phyloP scores from a whole-genome alignment of 2,329 filamentous ascomycete genomes.

The Verticillium tricorpus region DNA sequence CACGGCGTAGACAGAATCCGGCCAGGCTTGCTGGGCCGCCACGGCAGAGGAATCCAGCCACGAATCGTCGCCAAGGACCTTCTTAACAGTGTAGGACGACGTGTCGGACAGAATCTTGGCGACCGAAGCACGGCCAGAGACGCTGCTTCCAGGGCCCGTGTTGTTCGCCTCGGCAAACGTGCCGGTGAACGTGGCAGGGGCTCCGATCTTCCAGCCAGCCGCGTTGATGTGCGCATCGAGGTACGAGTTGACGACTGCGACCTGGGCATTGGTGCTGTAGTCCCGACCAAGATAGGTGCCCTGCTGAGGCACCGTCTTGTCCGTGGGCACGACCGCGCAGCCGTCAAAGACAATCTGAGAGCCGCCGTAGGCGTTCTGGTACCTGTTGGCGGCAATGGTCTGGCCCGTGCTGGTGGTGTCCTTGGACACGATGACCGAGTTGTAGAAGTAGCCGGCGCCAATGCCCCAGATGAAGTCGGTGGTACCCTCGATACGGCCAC shows the following conservation, averaged over 20 bases:
- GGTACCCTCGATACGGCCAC: slow-evolving; percentile 5
- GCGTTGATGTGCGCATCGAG: slow-evolving; percentile 20
- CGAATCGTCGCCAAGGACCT: slow-evolving; percentile 22
- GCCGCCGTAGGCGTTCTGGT: slow-evolving; percentile 17
- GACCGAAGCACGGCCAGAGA: slow-evolving; percentile 16
- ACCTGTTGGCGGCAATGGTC: slow-evolving; percentile 21
- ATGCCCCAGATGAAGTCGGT: slow-evolving; percentile 27
- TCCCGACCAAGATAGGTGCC: slow-evolving; percentile 23
- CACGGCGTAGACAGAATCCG: slow-evolving; percentile 19
- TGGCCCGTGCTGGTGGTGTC: slow-evolving; percentile 17
- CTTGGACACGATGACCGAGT: slow-evolving; percentile 17
- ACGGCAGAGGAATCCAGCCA: slow-evolving; percentile 25
- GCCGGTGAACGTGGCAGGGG: slow-evolving; percentile 18
- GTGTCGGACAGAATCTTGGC: slow-evolving; percentile 14
- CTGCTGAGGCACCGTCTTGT: slow-evolving; percentile 13
- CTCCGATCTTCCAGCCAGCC: slow-evolving; percentile 19
- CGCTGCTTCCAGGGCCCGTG: slow-evolving; percentile 21
- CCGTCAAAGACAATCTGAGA: slow-evolving; percentile 14
- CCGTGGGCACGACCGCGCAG: slow-evolving; percentile 10
- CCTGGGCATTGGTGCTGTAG: slow-evolving; percentile 17
- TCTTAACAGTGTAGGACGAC: slow-evolving; percentile 13
- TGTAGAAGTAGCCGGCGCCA: slow-evolving; percentile 37
- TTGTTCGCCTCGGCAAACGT: slow-evolving; percentile 26
- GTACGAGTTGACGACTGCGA: slow-evolving; percentile 23
- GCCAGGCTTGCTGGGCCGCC: slow-evolving; percentile 21